A percentile compares a stretch with the other conserved stretches of the same genome.
Evolutionary conservation across 345 rosid genomes (phyloP).

Genomic region (Citrus reticulata): DNA sequence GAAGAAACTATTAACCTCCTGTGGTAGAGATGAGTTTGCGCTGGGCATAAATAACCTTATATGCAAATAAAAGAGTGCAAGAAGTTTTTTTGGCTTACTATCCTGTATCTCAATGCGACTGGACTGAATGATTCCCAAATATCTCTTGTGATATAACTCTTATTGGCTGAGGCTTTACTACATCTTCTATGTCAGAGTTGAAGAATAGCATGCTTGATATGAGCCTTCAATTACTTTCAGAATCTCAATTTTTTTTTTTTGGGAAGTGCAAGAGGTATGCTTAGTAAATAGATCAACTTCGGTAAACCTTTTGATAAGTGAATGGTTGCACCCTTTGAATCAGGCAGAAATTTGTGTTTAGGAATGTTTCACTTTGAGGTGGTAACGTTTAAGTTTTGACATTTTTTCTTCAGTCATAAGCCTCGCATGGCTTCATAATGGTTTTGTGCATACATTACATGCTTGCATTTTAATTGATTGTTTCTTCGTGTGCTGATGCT

Average conservation of each 20-base stretch:
- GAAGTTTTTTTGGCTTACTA: background rate
- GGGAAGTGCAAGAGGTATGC: background rate
- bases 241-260: background rate
- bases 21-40: background rate
- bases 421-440: background rate
- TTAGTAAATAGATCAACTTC: background rate
- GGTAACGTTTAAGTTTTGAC: background rate
- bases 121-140: background rate
- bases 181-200: background rate
- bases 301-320: background rate
- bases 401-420: background rate
- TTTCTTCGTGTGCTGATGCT: conserved; percentile 3
- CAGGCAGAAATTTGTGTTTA: background rate
- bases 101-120: background rate
- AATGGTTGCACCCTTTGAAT: background rate
- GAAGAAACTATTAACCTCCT: background rate
- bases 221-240: background rate
- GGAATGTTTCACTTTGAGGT: background rate
- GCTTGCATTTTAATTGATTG: background rate
- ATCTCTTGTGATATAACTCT: background rate
- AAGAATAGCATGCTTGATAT: background rate
- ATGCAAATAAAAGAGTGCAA: background rate
- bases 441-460: background rate
- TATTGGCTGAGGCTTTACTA: background rate
- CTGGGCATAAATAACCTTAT: background rate